These are phyloP conservation scores for Fraxinus greggii DNA, from an alignment of 305 asterid genomes.

Conservation along the genomic window DNA sequence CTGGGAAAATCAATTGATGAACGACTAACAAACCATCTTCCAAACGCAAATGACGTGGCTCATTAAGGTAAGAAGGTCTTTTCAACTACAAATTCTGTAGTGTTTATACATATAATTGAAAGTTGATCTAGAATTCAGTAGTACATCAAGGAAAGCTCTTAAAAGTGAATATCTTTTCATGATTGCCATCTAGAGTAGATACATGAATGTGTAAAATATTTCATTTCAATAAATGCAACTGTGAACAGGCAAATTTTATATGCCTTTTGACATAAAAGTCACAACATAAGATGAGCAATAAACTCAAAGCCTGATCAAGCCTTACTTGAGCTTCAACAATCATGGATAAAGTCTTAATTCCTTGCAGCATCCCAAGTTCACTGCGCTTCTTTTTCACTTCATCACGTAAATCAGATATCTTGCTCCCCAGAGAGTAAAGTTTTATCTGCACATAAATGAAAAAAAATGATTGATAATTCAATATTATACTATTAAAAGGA, in stretches of 20 bases:
- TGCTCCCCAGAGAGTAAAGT: constrained; percentile 49
- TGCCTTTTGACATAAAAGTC: neutral
- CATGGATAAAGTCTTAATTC: constrained; percentile 38
- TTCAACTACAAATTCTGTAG: neutral
- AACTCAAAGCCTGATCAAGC: constrained; percentile 14
- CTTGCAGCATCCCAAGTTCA: constrained; percentile 47
- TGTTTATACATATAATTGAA: neutral
- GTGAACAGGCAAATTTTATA: neutral
- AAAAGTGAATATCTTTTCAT: neutral
- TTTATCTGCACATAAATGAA: constrained; percentile 38
- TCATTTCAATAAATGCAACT: neutral
- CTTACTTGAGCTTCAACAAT: constrained; percentile 70
- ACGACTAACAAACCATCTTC: neutral
- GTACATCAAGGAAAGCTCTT: neutral
- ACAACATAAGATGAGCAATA: neutral
- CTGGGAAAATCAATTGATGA: neutral
- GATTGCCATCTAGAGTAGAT: neutral
- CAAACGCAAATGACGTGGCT: neutral
- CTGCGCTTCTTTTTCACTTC: constrained; percentile 45
- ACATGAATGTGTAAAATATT: neutral
- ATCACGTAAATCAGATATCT: constrained; percentile 49
- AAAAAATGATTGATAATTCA: neutral
- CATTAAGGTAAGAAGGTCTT: neutral
- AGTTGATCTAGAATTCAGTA: neutral
- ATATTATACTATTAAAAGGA: neutral